Base-by-base conservation (phyloP, 352 stramenopile genomes). In the Globisporangium nodosum region DNA sequence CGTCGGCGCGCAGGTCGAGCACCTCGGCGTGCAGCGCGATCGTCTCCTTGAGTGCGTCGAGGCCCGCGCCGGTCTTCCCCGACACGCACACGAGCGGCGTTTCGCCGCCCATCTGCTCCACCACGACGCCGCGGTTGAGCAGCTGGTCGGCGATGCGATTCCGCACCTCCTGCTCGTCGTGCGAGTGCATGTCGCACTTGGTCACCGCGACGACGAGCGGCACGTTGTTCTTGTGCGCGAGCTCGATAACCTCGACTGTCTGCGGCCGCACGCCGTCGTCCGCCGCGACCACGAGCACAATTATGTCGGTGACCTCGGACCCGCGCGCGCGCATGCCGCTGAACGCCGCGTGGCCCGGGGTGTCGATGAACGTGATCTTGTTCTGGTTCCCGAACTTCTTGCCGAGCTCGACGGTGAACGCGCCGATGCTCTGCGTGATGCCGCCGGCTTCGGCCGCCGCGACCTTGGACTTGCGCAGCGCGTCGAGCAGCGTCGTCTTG, bases 261-360 rank as follows among this genome's bases (percentile, higher is more conserved):
- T 99, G 98, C 49, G 98, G 90, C 55, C 97, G 98, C 60, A 99
- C 80, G 52, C 97, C 96, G 73, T 99, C 97, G 68, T 99, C 97
- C 12, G 96, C 97, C 0, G 97, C 97, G 27, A 99, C 90, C 30
- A 99, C 97, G 2, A 99, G 71, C 58, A 97, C 78, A 7, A 99
- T 90, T 13, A 99, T 92, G 59, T 99, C 98, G 9, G 98, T 99
- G 30, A 99, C 90, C 52, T 98, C 96, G 0, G 95, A 97, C 21
- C 97, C 97, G 46, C 96, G 85, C 52, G 93, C 85, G 15, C 98
- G 86, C 97, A 99, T 99, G 53, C 95, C 92, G 24, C 85, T 96
- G 65, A 99, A 99, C 45, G 97, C 96, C 11, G 96, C 96, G 70
- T 99, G 98, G n/a, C 98, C 98, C 18, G 97, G 98, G n/a, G 98